These are phyloP conservation scores for Lanmaoa rubissima DNA, from an alignment of 768 basidiomycete genomes.

Conservation along the genomic window DNA sequence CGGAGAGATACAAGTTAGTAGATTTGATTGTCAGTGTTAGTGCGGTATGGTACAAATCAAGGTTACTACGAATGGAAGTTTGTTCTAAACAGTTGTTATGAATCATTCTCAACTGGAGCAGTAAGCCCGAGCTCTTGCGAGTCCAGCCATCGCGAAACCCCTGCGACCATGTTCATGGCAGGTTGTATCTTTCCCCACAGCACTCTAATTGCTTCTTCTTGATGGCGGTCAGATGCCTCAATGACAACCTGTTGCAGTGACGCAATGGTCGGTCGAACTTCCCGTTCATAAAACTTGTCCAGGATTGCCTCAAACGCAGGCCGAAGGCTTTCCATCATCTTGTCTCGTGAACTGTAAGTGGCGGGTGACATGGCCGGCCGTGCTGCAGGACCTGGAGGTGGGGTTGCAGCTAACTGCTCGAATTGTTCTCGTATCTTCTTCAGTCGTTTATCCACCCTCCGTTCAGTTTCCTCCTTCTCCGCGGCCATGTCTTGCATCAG, in stretches of 20 bases:
- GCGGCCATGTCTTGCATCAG: slow-evolving; percentile 18
- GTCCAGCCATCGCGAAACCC: slow-evolving; percentile 30
- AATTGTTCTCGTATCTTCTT: slow-evolving; percentile 18
- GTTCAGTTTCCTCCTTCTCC: slow-evolving; percentile 13
- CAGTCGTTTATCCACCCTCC: slow-evolving; percentile 13
- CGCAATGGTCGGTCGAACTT: slow-evolving; percentile 21
- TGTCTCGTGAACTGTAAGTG: slow-evolving; percentile 1
- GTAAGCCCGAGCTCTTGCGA: slow-evolving; percentile 26
- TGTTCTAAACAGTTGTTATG: neutral
- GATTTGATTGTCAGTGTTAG: neutral
- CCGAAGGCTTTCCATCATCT: slow-evolving; percentile 19
- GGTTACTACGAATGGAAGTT: slow-evolving; percentile 15
- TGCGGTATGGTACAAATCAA: slow-evolving; percentile 20
- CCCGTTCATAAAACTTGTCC: slow-evolving; percentile 23
- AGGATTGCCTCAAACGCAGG: slow-evolving; percentile 19
- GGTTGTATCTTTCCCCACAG: slow-evolving; percentile 30
- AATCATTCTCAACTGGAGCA: slow-evolving; percentile 14
- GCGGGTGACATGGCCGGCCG: neutral
- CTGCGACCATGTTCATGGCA: slow-evolving; percentile 33
- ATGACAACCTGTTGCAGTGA: slow-evolving; percentile 9
- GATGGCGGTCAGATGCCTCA: slow-evolving; percentile 19
- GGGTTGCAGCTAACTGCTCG: slow-evolving; percentile 13
- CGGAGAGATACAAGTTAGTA: neutral
- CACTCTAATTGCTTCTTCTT: slow-evolving; percentile 20
- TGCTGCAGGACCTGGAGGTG: neutral